A percentile compares a stretch with the other conserved stretches of the same genome.
These are phyloP conservation scores for Magnolia changhungtana DNA, from an alignment of 164 flowering plant genomes.

Conservation along the genomic window DNA sequence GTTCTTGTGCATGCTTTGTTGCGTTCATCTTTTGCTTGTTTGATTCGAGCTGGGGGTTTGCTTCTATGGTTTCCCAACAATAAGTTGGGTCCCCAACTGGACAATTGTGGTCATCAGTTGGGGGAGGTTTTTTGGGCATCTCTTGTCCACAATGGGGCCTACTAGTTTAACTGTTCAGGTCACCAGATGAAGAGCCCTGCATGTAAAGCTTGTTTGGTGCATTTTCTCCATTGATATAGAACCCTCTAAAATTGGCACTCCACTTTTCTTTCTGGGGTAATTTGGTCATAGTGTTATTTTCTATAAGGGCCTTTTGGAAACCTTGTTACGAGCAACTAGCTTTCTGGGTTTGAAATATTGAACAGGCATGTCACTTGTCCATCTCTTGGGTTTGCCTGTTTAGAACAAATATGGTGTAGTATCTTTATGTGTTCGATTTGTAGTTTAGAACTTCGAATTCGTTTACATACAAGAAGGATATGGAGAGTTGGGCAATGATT, in stretches of 20 bases:
- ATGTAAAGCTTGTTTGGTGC: background rate
- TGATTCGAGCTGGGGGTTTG: no score
- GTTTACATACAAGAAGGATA: background rate
- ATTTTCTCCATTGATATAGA: background rate
- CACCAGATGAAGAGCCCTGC: background rate
- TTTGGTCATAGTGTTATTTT: no score
- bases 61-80: no score
- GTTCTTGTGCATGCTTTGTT: no score
- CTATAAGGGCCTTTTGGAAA: background rate
- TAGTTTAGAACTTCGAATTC: background rate
- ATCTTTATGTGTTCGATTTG: background rate
- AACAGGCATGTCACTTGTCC: background rate
- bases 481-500: background rate
- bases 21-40: no score
- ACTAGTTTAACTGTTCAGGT: background rate
- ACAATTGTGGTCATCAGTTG: no score
- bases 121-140: no score
- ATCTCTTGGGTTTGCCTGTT: background rate
- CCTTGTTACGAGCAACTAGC: background rate
- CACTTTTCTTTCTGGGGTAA: background rate
- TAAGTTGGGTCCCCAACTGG: no score
- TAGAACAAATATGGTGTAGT: background rate
- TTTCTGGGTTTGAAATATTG: background rate
- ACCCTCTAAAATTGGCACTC: background rate
- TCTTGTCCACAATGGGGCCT: no score